Conservation (phyloP, 139 green algal genomes). For the Asterochloris erici region DNA sequence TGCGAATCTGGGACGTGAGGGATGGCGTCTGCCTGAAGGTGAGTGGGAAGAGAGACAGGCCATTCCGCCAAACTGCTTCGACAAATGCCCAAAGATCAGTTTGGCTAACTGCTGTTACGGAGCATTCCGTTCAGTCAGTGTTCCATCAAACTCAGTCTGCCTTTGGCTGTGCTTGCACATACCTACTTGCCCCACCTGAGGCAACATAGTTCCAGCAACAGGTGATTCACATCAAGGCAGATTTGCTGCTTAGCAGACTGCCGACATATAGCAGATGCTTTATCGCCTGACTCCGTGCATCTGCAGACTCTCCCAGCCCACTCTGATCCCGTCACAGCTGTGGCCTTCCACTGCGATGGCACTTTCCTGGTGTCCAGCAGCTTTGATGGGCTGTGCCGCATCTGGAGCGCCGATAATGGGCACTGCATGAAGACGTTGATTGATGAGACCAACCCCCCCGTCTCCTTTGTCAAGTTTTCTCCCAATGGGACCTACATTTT, state of each 20-base stretch:
- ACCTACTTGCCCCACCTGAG: no score
- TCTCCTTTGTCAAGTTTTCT: conserved; percentile 77
- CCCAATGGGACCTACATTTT: conserved; percentile 82
- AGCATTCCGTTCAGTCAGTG: no score
- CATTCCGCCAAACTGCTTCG: no score
- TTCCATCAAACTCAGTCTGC: no score
- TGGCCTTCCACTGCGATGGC: conserved; percentile 75
- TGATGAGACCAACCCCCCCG: conserved; percentile 59
- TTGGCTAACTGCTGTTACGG: no score
- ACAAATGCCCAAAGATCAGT: no score
- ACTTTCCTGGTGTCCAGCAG: conserved; percentile 67
- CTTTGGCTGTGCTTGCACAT: no score
- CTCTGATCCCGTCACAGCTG: conserved; percentile 82
- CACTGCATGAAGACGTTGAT: conserved; percentile 83
- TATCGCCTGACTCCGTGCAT: conserved; percentile 8
- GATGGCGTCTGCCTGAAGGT: conserved; percentile 38
- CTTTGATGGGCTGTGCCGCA: conserved; percentile 74
- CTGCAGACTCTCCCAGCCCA: conserved; percentile 77
- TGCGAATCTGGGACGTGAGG: conserved; percentile 83
- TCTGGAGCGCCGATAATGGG: conserved; percentile 65
- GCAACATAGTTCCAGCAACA: no score
- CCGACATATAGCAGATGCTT: no score
- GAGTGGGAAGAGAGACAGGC: background rate
- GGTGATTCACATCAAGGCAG: background rate
- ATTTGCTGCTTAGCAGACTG: background rate